Conservation (phyloP, 2,329 filamentous ascomycete genomes). For the Penicillium sp. region DNA sequence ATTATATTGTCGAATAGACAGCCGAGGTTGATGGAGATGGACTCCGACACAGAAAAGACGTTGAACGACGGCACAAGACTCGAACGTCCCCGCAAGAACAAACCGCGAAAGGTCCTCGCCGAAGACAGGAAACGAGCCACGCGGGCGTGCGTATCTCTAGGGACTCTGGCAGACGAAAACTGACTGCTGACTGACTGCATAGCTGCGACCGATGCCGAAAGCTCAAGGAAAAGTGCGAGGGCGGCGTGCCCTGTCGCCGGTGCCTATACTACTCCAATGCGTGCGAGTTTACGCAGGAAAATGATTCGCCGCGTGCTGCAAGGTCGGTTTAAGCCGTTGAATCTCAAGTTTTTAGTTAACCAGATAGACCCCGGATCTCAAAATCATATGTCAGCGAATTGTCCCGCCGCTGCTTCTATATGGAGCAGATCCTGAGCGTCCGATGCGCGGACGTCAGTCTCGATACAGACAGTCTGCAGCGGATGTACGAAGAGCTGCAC, state of each 20-base stretch:
- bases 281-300: conserved; percentile 42
- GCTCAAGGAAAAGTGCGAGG: conserved; percentile 56
- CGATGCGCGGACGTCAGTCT: conserved; percentile 44
- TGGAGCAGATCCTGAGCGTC: conserved; percentile 48
- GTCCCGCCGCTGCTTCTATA: conserved; percentile 32
- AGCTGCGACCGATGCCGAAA: conserved; percentile 54
- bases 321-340: too few species aligned
- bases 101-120: too few species aligned
- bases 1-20: too few species aligned
- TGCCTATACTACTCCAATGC: conserved; percentile 49
- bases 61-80: too few species aligned
- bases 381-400: conserved; percentile 19
- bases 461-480: conserved; percentile 39
- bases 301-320: conserved; percentile 31
- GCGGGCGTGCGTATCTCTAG: too few species aligned
- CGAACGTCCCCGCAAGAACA: too few species aligned
- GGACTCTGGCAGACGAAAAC: too few species aligned
- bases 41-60: too few species aligned
- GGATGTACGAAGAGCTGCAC: conserved; percentile 41
- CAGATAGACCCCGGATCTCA: conserved; percentile 2
- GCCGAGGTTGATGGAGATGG: too few species aligned
- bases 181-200: not conserved
- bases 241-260: conserved; percentile 52
- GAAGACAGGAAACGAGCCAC: too few species aligned
- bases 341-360: conserved; percentile 28